These are phyloP conservation scores for Parvularia atlantis DNA, from an alignment of 78 protist genomes.

Conservation along the genomic window DNA sequence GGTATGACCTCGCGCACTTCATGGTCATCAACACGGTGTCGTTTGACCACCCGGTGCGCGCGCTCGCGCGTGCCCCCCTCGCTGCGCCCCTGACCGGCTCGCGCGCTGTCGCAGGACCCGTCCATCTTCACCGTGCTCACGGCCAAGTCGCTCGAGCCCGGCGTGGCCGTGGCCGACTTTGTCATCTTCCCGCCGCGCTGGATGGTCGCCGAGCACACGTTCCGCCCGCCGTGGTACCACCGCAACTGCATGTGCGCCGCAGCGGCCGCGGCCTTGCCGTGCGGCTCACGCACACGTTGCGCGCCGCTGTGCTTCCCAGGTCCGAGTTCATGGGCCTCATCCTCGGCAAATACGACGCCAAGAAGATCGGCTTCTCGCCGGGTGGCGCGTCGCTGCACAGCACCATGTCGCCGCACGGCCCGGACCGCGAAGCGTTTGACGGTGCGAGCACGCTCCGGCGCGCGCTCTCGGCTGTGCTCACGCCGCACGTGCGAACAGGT, in stretches of 20 bases:
- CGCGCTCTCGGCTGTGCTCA: slow-evolving; percentile 30
- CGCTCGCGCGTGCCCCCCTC: no score
- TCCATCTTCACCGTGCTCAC: slow-evolving; percentile 93
- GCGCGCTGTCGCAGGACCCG: slow-evolving; percentile 72
- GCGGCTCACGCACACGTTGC: no score
- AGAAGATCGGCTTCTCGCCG: slow-evolving; percentile 48
- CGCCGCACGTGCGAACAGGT: slow-evolving; percentile 11
- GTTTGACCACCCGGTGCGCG: slow-evolving; percentile 83
- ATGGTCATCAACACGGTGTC: slow-evolving; percentile 71
- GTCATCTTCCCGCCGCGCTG: slow-evolving; percentile 91
- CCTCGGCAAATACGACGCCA: slow-evolving; percentile 84
- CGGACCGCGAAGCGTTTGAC: slow-evolving; percentile 59
- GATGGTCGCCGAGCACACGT: slow-evolving; percentile 78
- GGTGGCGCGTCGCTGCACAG: slow-evolving; percentile 65
- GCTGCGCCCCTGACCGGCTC: no score
- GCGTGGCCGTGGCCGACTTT: slow-evolving; percentile 84
- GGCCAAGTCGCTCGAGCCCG: slow-evolving; percentile 65
- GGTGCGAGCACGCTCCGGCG: slow-evolving; percentile 41
- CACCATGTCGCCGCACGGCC: slow-evolving; percentile 89
- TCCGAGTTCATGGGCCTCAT: slow-evolving; percentile 92
- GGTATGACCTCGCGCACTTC: slow-evolving; percentile 71
- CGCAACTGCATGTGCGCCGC: slow-evolving; percentile 86
- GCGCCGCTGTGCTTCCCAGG: no score
- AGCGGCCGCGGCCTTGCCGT: no score
- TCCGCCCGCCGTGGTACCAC: slow-evolving; percentile 93